Evolutionary conservation across 2,329 filamentous ascomycete genomes (phyloP).

Genomic region (Botrytis pseudocinerea): DNA sequence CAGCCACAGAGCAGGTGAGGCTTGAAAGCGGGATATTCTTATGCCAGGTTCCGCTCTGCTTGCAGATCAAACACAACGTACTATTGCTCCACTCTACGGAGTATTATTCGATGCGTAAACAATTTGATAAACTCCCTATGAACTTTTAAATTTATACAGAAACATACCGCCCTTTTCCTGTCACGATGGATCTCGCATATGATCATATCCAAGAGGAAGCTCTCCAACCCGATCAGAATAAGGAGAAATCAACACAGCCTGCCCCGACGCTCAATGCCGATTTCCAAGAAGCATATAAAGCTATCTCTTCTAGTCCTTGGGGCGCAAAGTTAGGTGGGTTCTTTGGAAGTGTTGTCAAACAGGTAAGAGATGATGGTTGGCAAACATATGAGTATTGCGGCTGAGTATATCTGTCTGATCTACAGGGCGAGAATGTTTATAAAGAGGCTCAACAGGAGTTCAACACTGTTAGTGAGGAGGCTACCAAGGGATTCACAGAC

Average conservation of each 20-base stretch:
- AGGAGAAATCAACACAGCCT: constrained; percentile 47
- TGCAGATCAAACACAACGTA: constrained; percentile 11
- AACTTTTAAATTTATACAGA: background rate
- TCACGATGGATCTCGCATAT: constrained; percentile 88
- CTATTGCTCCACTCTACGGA: constrained; percentile 3
- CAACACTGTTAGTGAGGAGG: constrained; percentile 74
- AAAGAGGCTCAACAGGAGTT: constrained; percentile 86
- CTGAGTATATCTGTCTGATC: constrained; percentile 10
- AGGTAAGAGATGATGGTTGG: constrained; percentile 54
- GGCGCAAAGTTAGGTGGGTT: constrained; percentile 85
- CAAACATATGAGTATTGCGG: background rate
- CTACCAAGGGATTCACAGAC: constrained; percentile 75
- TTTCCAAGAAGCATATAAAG: constrained; percentile 92
- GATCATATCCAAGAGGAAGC: constrained; percentile 91
- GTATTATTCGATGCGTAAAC: background rate
- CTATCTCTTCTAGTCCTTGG: constrained; percentile 89
- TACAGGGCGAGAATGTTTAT: constrained; percentile 75
- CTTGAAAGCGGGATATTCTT: constrained; percentile 8
- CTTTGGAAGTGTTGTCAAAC: constrained; percentile 88
- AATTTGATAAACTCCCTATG: constrained; percentile 5
- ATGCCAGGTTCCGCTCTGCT: constrained; percentile 10
- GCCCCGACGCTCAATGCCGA: constrained; percentile 74
- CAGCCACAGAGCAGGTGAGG: constrained; percentile 6
- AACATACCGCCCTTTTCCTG: background rate
- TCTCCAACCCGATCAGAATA: constrained; percentile 55